Conservation (phyloP, 2,329 filamentous ascomycete species). For the Whalleya microplaca region DNA sequence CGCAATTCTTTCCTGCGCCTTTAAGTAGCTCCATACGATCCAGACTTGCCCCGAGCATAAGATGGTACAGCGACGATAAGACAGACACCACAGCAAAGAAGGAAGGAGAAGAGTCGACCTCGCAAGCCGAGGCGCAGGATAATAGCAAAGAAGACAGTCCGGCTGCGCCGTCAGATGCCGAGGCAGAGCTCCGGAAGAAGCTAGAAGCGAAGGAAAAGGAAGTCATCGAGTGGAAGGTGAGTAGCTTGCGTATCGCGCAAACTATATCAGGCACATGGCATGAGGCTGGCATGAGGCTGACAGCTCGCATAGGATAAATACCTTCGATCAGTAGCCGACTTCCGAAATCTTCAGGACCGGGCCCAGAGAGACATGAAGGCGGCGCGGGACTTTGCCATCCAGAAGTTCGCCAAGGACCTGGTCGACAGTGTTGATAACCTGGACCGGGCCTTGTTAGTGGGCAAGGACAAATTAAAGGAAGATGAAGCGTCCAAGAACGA, state of each 20-base stretch:
- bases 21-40: slow-evolving; percentile 41
- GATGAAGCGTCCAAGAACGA: slow-evolving; percentile 44
- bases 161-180: slow-evolving; percentile 46
- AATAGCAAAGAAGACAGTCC: slow-evolving; percentile 39
- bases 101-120: slow-evolving; percentile 41
- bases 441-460: slow-evolving; percentile 84
- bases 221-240: slow-evolving; percentile 82
- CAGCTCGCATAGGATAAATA: slow-evolving; percentile 76
- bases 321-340: slow-evolving; percentile 91
- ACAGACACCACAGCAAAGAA: slow-evolving; percentile 44
- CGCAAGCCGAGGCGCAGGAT: slow-evolving; percentile 42
- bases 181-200: slow-evolving; percentile 63
- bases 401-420: slow-evolving; percentile 93
- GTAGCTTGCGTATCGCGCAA: slow-evolving; percentile 27
- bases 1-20: slow-evolving; percentile 47
- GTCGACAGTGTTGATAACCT: slow-evolving; percentile 97
- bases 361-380: slow-evolving; percentile 87
- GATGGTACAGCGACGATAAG: slow-evolving; percentile 41
- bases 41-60: slow-evolving; percentile 28
- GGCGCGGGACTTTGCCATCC: slow-evolving; percentile 91
- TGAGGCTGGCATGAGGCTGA: too few relatives aligned
- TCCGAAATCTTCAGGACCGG: slow-evolving; percentile 96
- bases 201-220: slow-evolving; percentile 74
- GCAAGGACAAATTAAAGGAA: slow-evolving; percentile 71
- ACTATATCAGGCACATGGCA: neutral